Percentiles rank a stretch among this genome's conserved stretches.
These are phyloP conservation scores for Penicillium sp. DNA, from an alignment of 2,329 filamentous ascomycete species.

Conservation along the genomic window DNA sequence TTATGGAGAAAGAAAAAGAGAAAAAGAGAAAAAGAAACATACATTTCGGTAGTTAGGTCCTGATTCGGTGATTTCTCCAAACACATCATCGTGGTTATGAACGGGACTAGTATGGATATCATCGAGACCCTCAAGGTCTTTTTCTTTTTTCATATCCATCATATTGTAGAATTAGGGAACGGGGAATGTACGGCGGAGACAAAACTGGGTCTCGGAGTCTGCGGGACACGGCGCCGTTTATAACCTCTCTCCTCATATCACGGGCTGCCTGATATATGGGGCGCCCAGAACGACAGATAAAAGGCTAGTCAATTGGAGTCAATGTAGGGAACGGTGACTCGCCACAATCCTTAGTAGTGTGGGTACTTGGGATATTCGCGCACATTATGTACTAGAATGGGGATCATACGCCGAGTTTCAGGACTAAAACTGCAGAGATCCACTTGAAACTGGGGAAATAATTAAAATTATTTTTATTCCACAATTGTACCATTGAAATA, in stretches of 20 bases:
- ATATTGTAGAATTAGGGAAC: neutral
- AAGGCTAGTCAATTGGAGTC: neutral
- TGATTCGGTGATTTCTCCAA: slow-evolving; percentile 29
- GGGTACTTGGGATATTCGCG: neutral
- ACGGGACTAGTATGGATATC: neutral
- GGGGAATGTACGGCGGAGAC: neutral
- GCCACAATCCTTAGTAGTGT: neutral
- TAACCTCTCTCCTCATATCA: neutral
- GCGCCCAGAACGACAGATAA: neutral
- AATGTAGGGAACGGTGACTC: neutral
- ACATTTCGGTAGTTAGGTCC: slow-evolving; percentile 29
- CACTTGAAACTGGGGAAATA: neutral
- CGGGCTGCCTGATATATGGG: neutral
- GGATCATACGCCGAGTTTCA: neutral
- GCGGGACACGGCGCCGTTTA: neutral
- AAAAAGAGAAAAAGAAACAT: neutral
- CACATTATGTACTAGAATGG: neutral
- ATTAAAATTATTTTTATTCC: too few relatives aligned
- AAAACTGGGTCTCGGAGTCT: neutral
- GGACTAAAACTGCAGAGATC: neutral
- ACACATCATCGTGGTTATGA: slow-evolving; percentile 25
- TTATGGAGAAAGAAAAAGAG: neutral
- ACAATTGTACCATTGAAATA: neutral
- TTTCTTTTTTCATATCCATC: slow-evolving; percentile 2
- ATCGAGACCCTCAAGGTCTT: slow-evolving; percentile 1